Evolutionary conservation across 306 rosid species (phyloP), one percentile per base, ranked within the genome.

Genomic region (Rosa chinensis): DNA sequence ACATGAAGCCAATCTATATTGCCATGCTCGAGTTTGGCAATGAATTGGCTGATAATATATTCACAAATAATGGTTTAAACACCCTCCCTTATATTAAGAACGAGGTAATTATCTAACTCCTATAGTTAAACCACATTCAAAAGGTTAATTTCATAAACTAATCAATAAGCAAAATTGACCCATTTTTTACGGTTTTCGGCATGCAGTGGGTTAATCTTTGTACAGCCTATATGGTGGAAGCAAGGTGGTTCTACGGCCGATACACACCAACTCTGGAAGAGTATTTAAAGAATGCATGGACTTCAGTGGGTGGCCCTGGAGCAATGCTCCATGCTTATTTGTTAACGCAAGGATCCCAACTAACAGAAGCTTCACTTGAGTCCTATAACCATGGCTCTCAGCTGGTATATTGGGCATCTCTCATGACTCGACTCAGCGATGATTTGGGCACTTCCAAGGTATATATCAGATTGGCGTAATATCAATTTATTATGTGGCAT

Each of bases 381-480:
- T 74, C 50, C n/a, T 10, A 74, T 20, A 16, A 61, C 20, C 25
- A 78, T 71, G 84, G 59, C 75, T 70, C 83, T 53, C 8, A 78
- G 40, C 66, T 81, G 1, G 45, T 78, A 62, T 66, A 75, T 47
- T 85, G 81, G 78, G 59, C 85, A 18, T 78, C 85, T 25, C 53
- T 85, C 23, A 7, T 75, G 4, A 64, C 83, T 21, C 66, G 83
- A 25, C 67, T 81, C 32, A 42, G 69, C 17, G 81, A 85, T 28
- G 85, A 85, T 75, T 72, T 85, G 47, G 83, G 85, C 17, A 81
- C 85, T 78, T 78, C 72, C 3, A 56, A 81, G 85, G 85, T 84
- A 77, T 10, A 1, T 37, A 39, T 21, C 37, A 2, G 37, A 32
- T 32, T 32, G 37, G 37, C 37, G 37, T 32, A 32, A 32, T 32